Conservation (phyloP, 2,329 filamentous ascomycete genomes). For the Atkinsonella hypoxylon region DNA sequence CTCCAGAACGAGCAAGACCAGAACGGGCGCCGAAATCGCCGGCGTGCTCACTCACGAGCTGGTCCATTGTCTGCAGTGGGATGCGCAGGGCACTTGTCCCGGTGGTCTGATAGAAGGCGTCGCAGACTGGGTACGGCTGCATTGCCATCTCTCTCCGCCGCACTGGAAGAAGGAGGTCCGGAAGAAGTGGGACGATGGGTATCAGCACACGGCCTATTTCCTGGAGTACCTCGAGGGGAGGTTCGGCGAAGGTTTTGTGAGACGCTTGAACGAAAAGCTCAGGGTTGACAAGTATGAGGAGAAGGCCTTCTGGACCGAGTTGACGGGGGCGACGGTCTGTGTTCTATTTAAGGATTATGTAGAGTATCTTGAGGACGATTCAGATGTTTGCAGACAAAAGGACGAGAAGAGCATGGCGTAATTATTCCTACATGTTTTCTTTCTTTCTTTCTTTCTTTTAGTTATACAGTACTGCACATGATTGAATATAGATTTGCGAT, state of each 20-base stretch:
- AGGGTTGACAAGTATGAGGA: conserved; percentile 51
- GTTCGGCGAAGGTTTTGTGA: conserved; percentile 47
- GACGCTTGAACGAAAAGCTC: conserved; percentile 56
- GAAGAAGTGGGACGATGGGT: conserved; percentile 74
- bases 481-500: too few species aligned
- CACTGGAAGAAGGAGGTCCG: conserved; percentile 60
- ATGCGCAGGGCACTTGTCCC: conserved; percentile 48
- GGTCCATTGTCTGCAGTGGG: conserved; percentile 88
- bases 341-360: conserved; percentile 67
- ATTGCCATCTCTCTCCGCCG: conserved; percentile 59
- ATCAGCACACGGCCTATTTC: conserved; percentile 87
- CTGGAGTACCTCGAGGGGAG: conserved; percentile 69
- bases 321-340: conserved; percentile 54
- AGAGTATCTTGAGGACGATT: conserved; percentile 2
- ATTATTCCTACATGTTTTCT: neutral
- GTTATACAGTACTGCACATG: too few species aligned
- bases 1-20: conserved; percentile 28
- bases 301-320: conserved; percentile 51
- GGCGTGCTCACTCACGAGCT: conserved; percentile 88
- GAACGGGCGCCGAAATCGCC: conserved; percentile 50
- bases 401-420: neutral
- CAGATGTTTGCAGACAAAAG: neutral
- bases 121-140: conserved; percentile 82
- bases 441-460: neutral
- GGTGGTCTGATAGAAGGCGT: conserved; percentile 82